Conservation (phyloP, 805 yeast species). For the Pichia nanzhaoensis region DNA sequence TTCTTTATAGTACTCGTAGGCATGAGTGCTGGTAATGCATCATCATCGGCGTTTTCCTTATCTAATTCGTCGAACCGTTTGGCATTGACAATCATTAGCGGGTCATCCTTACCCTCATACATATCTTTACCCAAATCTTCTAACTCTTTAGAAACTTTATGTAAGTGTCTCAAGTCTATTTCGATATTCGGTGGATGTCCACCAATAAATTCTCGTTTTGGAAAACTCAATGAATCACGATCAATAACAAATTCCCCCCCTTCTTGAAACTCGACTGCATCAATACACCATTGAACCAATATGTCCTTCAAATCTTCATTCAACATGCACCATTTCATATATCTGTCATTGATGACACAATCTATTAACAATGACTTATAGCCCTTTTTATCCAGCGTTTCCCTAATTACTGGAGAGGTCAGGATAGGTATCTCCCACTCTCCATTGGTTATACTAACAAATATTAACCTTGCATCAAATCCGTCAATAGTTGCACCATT, state of each 20-base stretch:
- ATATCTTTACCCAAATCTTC: slow-evolving; percentile 23
- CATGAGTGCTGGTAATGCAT: not conserved
- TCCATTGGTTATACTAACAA: slow-evolving; percentile 57
- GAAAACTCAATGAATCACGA: slow-evolving; percentile 52
- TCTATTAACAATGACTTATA: slow-evolving; percentile 59
- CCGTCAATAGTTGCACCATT: slow-evolving; percentile 13
- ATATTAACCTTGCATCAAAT: slow-evolving; percentile 52
- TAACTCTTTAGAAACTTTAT: slow-evolving; percentile 31
- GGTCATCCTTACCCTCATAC: slow-evolving; percentile 10
- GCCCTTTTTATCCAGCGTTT: slow-evolving; percentile 66
- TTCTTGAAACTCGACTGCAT: slow-evolving; percentile 51
- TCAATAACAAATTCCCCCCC: slow-evolving; percentile 40
- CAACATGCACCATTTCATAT: slow-evolving; percentile 54
- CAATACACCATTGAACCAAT: slow-evolving; percentile 77
- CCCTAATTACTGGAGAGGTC: slow-evolving; percentile 47
- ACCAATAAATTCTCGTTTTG: slow-evolving; percentile 72
- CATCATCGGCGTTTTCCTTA: slow-evolving; percentile 15
- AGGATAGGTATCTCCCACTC: slow-evolving; percentile 85
- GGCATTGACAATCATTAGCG: slow-evolving; percentile 31
- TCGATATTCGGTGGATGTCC: slow-evolving; percentile 49
- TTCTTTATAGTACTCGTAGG: not conserved
- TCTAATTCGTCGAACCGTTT: slow-evolving; percentile 16
- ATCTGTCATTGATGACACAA: slow-evolving; percentile 63
- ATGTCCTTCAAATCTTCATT: slow-evolving; percentile 58
- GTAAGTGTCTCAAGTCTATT: slow-evolving; percentile 37